Evolutionary conservation across 768 basidiomycete genomes (phyloP).

Genomic region (Hypholoma fasciculare): DNA sequence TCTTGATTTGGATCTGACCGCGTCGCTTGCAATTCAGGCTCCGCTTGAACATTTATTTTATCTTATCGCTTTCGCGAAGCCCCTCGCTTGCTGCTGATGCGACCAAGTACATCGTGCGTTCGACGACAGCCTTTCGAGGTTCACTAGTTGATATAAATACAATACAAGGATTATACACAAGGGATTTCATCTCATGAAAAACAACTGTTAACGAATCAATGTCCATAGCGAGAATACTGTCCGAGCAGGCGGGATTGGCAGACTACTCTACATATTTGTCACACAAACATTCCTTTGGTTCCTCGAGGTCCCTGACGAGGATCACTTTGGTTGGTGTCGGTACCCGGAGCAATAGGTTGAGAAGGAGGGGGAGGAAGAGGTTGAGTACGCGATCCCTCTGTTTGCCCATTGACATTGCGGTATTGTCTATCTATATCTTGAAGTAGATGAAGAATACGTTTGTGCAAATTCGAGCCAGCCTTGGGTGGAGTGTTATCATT

Average conservation of each 20-base stretch:
- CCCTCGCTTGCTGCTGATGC: too few relatives aligned
- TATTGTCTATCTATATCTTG: slow-evolving; percentile 45
- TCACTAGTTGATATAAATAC: too few relatives aligned
- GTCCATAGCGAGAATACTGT: not conserved
- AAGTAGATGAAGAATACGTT: slow-evolving; percentile 48
- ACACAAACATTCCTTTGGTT: slow-evolving; percentile 13
- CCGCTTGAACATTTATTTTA: slow-evolving; percentile 24
- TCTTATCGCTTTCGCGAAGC: slow-evolving; percentile 11
- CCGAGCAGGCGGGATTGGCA: not conserved
- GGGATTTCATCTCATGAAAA: too few relatives aligned
- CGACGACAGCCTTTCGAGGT: too few relatives aligned
- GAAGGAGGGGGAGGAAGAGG: too few relatives aligned
- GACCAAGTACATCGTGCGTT: not conserved
- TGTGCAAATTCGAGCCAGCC: slow-evolving; percentile 45
- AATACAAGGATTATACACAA: too few relatives aligned
- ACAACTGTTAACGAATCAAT: too few relatives aligned
- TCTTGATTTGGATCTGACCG: slow-evolving; percentile 18
- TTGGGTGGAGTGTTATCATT: slow-evolving; percentile 42
- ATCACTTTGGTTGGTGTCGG: not conserved
- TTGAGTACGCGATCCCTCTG: too few relatives aligned
- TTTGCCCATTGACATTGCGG: not conserved
- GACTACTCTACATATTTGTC: not conserved
- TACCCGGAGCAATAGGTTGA: not conserved
- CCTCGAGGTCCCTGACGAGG: slow-evolving; percentile 1
- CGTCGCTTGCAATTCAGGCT: slow-evolving; percentile 23